A percentile compares a stretch with the other conserved stretches of the same genome.
phyloP scores from a whole-genome alignment of 2,329 filamentous ascomycete species.

The Bipolaris sorokiniana region DNA sequence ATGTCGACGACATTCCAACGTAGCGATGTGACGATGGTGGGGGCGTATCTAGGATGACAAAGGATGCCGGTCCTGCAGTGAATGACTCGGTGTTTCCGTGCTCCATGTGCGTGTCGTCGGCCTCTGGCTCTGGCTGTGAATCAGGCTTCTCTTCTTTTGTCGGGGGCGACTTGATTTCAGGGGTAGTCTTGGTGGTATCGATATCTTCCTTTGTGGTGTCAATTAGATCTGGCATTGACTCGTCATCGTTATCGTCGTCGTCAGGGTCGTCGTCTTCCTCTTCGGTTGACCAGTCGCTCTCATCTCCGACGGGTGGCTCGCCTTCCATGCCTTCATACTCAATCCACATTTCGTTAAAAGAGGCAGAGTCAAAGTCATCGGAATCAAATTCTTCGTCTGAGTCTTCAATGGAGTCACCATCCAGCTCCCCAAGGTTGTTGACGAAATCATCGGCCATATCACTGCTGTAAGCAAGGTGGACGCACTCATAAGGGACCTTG shows the following conservation, averaged over 20 bases:
- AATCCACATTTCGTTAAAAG: slow-evolving; percentile 47
- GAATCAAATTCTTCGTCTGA: slow-evolving; percentile 43
- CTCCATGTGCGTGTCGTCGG: slow-evolving; percentile 5
- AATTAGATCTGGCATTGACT: slow-evolving; percentile 40
- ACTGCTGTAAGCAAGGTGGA: slow-evolving; percentile 56
- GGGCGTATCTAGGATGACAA: slow-evolving; percentile 45
- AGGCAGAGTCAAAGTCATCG: slow-evolving; percentile 43
- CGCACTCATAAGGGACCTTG: slow-evolving; percentile 55
- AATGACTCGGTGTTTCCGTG: slow-evolving; percentile 16
- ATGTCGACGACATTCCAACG: slow-evolving; percentile 47
- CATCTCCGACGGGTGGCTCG: slow-evolving; percentile 37
- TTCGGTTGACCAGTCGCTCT: slow-evolving; percentile 48
- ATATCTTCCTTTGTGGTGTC: slow-evolving; percentile 19
- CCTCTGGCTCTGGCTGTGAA: slow-evolving; percentile 5
- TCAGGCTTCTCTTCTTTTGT: slow-evolving; percentile 31
- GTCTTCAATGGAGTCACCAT: slow-evolving; percentile 40
- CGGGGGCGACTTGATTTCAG: slow-evolving; percentile 34
- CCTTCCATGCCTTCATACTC: slow-evolving; percentile 49
- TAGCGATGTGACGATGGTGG: slow-evolving; percentile 50
- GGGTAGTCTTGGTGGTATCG: slow-evolving; percentile 47
- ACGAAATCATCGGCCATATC: slow-evolving; percentile 48
- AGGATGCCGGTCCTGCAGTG: slow-evolving; percentile 27
- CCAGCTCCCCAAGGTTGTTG: slow-evolving; percentile 29
- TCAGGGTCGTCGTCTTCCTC: slow-evolving; percentile 44
- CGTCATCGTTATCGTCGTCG: slow-evolving; percentile 40